Percentiles rank a stretch among this genome's conserved stretches.
These are phyloP conservation scores for Rhodotorula sp. DNA, from an alignment of 1,284 basidiomycete genomes.

Conservation along the genomic window DNA sequence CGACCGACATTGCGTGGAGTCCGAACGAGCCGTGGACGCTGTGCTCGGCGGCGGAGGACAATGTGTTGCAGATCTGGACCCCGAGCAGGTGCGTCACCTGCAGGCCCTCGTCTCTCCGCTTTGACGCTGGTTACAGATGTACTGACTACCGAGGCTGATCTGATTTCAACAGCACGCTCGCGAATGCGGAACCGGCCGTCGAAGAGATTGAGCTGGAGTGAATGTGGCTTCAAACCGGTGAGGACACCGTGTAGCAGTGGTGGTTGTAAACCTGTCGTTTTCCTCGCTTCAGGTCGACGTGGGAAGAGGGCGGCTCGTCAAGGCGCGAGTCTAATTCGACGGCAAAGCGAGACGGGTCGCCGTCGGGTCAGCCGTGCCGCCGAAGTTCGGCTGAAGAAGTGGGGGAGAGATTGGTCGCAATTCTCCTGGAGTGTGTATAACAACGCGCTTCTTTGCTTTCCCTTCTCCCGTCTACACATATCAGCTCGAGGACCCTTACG, in stretches of 20 bases:
- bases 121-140: no score
- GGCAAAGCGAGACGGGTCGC: no score
- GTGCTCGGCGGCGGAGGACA: constrained; percentile 76
- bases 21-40: constrained; percentile 65
- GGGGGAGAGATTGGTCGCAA: no score
- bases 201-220: constrained; percentile 71
- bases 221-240: neutral
- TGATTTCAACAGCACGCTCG: constrained; percentile 59
- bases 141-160: no score
- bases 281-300: neutral
- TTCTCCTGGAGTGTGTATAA: no score
- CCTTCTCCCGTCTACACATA: neutral
- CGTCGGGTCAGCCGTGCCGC: no score
- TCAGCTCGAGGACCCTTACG: no score
- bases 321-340: neutral
- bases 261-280: neutral
- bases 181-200: constrained; percentile 63
- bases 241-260: neutral
- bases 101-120: no score
- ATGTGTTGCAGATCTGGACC: constrained; percentile 83
- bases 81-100: constrained; percentile 55
- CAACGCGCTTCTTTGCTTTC: constrained; percentile 3
- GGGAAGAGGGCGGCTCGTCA: neutral
- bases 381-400: no score
- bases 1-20: constrained; percentile 52